Conservation (phyloP, 257 asterid genomes). For the Mitragyna speciosa region DNA sequence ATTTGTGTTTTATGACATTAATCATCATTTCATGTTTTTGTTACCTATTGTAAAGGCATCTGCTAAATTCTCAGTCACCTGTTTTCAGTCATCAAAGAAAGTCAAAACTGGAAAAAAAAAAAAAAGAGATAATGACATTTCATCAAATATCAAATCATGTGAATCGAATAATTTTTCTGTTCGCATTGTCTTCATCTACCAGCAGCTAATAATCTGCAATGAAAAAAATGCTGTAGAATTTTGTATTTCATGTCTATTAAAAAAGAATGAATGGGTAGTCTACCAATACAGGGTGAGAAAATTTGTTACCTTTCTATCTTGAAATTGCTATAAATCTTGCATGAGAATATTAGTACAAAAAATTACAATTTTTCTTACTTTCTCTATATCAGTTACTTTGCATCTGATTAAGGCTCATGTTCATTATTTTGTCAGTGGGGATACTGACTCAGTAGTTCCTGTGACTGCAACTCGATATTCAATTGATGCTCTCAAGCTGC, state of each 20-base stretch:
- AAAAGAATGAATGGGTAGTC: neutral
- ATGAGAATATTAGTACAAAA: neutral
- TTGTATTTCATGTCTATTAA: neutral
- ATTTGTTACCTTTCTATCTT: neutral
- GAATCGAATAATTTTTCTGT: neutral
- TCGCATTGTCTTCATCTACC: neutral
- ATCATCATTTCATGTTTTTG: neutral
- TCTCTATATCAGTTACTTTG: neutral
- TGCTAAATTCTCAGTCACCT: neutral
- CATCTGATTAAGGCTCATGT: slow-evolving; percentile 1
- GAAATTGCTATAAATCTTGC: neutral
- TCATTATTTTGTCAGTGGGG: slow-evolving; percentile 60
- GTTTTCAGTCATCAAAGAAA: neutral
- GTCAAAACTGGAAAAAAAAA: neutral
- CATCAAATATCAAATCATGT: neutral
- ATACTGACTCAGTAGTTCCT: slow-evolving; percentile 93
- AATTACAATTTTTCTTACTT: neutral
- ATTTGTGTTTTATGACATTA: neutral
- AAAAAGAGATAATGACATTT: neutral
- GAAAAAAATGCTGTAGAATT: neutral
- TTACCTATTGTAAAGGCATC: neutral
- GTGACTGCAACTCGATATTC: slow-evolving; percentile 94
- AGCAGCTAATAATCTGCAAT: neutral
- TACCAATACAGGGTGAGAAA: neutral
- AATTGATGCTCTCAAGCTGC: slow-evolving; percentile 89